phyloP scores from a whole-genome alignment of 345 rosid species.

The Linum trigynum region DNA sequence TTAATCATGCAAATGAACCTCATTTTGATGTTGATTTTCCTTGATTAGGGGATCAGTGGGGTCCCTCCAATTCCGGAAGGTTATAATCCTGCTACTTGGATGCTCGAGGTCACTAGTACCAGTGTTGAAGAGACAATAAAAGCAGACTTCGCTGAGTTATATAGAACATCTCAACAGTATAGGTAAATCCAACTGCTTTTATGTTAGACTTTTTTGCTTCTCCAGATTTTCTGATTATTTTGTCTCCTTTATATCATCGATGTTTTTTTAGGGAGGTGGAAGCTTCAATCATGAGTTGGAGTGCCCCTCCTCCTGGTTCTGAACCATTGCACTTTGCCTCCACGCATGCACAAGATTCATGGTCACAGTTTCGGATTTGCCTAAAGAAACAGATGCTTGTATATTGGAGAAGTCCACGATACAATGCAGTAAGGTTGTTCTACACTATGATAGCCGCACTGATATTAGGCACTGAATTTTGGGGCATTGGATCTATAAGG shows the following conservation, averaged over 20 bases:
- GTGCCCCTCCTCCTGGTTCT: slow-evolving; percentile 61
- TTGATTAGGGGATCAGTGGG: slow-evolving; percentile 46
- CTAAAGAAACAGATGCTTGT: slow-evolving; percentile 82
- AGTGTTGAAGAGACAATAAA: slow-evolving; percentile 49
- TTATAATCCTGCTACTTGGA: slow-evolving; percentile 96
- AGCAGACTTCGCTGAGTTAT: slow-evolving; percentile 66
- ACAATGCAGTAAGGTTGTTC: slow-evolving; percentile 56
- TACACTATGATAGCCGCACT: slow-evolving; percentile 52
- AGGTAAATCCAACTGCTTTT: slow-evolving; percentile 30
- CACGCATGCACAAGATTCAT: slow-evolving; percentile 37
- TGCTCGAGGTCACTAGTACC: slow-evolving; percentile 80
- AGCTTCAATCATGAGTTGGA: slow-evolving; percentile 39
- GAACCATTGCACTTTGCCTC: slow-evolving; percentile 48
- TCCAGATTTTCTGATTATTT: background rate
- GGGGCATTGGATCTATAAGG: slow-evolving; percentile 69
- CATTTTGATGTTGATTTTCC: background rate
- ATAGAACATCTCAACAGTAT: slow-evolving; percentile 43
- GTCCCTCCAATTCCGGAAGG: slow-evolving; percentile 51
- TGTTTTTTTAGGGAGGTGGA: slow-evolving; percentile 50
- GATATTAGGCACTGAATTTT: slow-evolving; percentile 68
- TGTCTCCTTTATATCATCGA: slow-evolving; percentile 1
- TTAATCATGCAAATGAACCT: too few relatives aligned
- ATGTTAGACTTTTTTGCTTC: background rate
- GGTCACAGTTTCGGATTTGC: slow-evolving; percentile 52
- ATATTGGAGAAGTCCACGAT: slow-evolving; percentile 91